Base-by-base conservation (phyloP, 164 flowering plant genomes). In the Annona squamosa region DNA sequence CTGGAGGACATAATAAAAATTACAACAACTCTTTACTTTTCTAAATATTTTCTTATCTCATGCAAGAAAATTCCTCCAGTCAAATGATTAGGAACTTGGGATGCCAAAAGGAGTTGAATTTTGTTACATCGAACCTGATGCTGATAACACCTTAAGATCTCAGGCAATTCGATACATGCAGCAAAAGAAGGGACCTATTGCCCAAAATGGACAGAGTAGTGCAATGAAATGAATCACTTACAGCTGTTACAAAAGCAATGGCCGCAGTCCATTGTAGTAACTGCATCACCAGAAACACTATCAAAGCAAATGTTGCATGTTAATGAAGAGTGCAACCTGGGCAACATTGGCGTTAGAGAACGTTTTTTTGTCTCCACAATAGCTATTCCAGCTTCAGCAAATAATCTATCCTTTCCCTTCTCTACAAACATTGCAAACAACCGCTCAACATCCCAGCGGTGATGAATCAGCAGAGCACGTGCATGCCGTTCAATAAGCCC, bases 181-280 rank as follows among this genome's bases (percentile, higher is more conserved):
- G 37, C 37, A 26, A 26, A 26, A 26, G 37, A 26, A 26, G 37
- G 37, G 37, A 26, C 37, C 37, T 26, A 26, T 26, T 26, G 37
- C 37, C 37, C 37, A 26, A 26, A 26, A 26, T 26, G 37, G 37
- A 26, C 37, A 26, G 37, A 26, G 37, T 26, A 26, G 37, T 26
- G 37, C 37, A 26, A 26, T 26, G 37, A 26, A 26, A 26, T 26
- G 37, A 59, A 75, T 73, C 69, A 46, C 92, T 88, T 78, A 92
- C 97, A 92, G 10, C 76, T 73, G 72, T 93, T 86, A 86, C 98
- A 93, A 78, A 85, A 93, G 82, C 80, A 83, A 80, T 93, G 98
- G 75, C 94, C 86, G 77, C 98, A 93, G 70, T 91, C 98, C 98
- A 93, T 89, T 74, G 75, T 77, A 0, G 93, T 88, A 52, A 84